Evolutionary conservation across 176 grass and related monocot genomes (phyloP).

Genomic region (Aechmea fasciata): DNA sequence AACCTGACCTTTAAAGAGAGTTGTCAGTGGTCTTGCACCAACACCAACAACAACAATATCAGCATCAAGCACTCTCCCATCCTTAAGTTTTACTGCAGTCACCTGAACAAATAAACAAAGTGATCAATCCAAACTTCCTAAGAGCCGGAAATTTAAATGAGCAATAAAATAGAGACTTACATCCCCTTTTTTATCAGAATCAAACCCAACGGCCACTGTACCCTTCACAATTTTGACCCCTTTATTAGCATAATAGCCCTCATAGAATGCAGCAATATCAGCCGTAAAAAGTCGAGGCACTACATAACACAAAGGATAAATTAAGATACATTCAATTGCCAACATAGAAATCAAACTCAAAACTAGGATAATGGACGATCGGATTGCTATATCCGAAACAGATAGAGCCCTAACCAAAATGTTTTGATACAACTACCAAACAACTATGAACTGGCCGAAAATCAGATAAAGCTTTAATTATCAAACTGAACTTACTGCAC

Average conservation of each 20-base stretch:
- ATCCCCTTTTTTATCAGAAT: constrained; percentile 64
- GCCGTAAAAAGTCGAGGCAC: constrained; percentile 90
- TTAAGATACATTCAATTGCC: constrained; percentile 4
- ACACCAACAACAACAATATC: constrained; percentile 95
- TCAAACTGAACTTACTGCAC: constrained; percentile 65
- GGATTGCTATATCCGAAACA: not conserved
- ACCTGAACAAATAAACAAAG: constrained; percentile 44
- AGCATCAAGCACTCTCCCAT: constrained; percentile 64
- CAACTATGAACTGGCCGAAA: not conserved
- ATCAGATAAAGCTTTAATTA: not conserved
- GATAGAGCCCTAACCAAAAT: not conserved
- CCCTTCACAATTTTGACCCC: constrained; percentile 82
- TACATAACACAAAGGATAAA: constrained; percentile 34
- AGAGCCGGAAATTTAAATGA: constrained; percentile 6
- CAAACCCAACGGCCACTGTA: constrained; percentile 74
- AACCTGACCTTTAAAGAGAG: constrained; percentile 83
- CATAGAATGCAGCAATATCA: constrained; percentile 83
- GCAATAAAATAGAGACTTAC: constrained; percentile 36
- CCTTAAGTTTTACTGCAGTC: constrained; percentile 70
- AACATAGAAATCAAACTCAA: constrained; percentile 4
- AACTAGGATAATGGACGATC: constrained; percentile 5
- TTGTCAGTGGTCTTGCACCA: constrained; percentile 63
- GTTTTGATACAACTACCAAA: not conserved
- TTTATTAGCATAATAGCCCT: constrained; percentile 90
- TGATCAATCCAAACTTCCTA: not conserved